Evolutionary conservation across 164 flowering plant genomes (phyloP).

Genomic region (Vitis cinerea): DNA sequence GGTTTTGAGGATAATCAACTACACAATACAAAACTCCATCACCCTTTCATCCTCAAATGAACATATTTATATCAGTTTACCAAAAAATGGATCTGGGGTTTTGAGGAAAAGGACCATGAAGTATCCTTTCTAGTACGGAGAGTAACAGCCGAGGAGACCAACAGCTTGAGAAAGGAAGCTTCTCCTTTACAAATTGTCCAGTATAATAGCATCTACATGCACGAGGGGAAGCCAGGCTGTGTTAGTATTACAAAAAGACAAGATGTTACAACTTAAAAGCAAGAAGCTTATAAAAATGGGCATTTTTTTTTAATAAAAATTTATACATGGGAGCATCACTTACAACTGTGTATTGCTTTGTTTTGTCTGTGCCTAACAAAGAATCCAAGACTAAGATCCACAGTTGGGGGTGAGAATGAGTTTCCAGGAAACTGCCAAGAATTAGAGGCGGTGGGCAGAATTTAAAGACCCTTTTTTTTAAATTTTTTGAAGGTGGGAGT

Average conservation of each 20-base stretch:
- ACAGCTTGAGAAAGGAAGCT: conserved; percentile 16
- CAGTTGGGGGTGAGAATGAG: too few relatives aligned
- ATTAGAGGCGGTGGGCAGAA: too few relatives aligned
- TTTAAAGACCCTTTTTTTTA: too few relatives aligned
- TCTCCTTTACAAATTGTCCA: conserved; percentile 1
- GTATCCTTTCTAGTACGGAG: conserved; percentile 28
- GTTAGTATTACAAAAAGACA: neutral
- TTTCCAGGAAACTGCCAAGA: conserved; percentile 2
- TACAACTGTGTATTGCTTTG: neutral
- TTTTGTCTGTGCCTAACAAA: neutral
- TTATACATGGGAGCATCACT: neutral
- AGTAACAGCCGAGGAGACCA: conserved; percentile 19
- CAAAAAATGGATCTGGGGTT: conserved; percentile 9
- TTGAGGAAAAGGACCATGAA: conserved; percentile 20
- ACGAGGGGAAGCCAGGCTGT: conserved; percentile 1
- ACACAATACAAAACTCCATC: neutral
- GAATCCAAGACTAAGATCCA: conserved; percentile 2
- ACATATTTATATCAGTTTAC: neutral
- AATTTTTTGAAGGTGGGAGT: too few relatives aligned
- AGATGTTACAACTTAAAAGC: neutral
- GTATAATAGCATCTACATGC: neutral
- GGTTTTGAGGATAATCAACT: conserved; percentile 3
- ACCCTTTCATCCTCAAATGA: neutral
- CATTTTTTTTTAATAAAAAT: neutral
- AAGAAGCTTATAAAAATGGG: neutral